Evolutionary conservation across 108 stramenopile species (phyloP).

Genomic region (Halocafeteria seosinensis): DNA sequence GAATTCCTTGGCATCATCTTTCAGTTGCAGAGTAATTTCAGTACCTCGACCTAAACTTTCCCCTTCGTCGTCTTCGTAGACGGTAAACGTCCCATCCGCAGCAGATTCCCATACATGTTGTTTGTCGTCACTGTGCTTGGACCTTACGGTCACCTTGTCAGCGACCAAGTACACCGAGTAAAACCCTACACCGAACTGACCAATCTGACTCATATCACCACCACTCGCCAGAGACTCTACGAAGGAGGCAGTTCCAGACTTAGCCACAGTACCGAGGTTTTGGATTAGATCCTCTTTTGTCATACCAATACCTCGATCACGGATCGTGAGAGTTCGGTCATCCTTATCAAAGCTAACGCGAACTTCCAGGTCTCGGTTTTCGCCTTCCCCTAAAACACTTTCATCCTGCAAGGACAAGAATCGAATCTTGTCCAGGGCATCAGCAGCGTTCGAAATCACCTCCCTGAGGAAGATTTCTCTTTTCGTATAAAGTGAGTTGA

Average conservation of each 20-base stretch:
- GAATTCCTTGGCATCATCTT: conserved; percentile 67
- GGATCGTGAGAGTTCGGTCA: conserved; percentile 68
- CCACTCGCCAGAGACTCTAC: conserved; percentile 56
- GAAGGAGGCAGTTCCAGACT: conserved; percentile 94
- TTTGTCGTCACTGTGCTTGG: conserved; percentile 69
- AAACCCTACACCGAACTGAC: conserved; percentile 98
- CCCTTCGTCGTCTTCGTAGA: conserved; percentile 79
- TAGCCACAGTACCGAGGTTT: conserved; percentile 98
- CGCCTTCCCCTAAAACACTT: conserved; percentile 35
- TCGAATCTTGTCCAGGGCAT: conserved; percentile 94
- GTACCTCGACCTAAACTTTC: conserved; percentile 90
- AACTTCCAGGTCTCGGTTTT: conserved; percentile 60
- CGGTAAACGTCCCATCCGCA: conserved; percentile 65
- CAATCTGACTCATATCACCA: conserved; percentile 68
- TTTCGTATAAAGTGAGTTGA: conserved; percentile 98
- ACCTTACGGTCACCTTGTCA: conserved; percentile 73
- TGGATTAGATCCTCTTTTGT: conserved; percentile 69
- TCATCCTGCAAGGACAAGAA: conserved; percentile 56
- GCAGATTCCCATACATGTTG: conserved; percentile 91
- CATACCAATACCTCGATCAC: conserved; percentile 94
- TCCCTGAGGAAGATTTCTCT: conserved; percentile 86
- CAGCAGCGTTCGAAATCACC: conserved; percentile 85
- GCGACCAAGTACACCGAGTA: conserved; percentile 86
- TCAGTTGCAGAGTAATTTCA: conserved; percentile 92
- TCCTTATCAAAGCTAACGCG: conserved; percentile 74